Conservation (phyloP, 2,329 filamentous ascomycete species). For the Nothomitra cinnamomea region DNA sequence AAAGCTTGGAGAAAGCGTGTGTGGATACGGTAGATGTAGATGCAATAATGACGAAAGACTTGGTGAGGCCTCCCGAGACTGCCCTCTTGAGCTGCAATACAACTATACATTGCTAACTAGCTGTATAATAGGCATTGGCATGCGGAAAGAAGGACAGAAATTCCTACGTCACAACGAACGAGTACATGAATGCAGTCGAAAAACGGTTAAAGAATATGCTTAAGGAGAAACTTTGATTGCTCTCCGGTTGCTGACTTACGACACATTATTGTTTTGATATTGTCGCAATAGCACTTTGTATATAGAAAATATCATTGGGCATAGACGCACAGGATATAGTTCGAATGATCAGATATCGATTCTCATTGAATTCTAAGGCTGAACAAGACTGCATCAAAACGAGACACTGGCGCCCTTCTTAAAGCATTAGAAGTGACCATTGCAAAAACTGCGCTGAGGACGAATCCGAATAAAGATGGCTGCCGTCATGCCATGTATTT, state of each 20-base stretch:
- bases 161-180: slow-evolving; percentile 78
- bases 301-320: too few relatives aligned
- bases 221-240: slow-evolving; percentile 51
- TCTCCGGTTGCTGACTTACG: too few relatives aligned
- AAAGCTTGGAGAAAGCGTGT: slow-evolving; percentile 82
- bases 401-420: too few relatives aligned
- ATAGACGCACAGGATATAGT: too few relatives aligned
- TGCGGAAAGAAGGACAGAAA: slow-evolving; percentile 73
- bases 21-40: slow-evolving; percentile 87
- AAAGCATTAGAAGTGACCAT: too few relatives aligned
- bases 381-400: too few relatives aligned
- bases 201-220: slow-evolving; percentile 66
- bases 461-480: background rate
- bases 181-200: slow-evolving; percentile 90
- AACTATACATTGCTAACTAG: background rate
- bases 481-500: background rate
- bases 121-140: slow-evolving; percentile 46
- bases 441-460: background rate
- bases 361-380: too few relatives aligned
- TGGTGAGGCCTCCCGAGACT: slow-evolving; percentile 22
- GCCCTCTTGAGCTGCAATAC: background rate
- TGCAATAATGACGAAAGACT: slow-evolving; percentile 97
- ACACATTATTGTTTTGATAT: too few relatives aligned
- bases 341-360: too few relatives aligned
- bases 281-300: too few relatives aligned